Percentiles rank a stretch among this genome's conserved stretches.
Conservation (phyloP, 2,329 filamentous ascomycete species). For the Trichoderma endophyticum region DNA sequence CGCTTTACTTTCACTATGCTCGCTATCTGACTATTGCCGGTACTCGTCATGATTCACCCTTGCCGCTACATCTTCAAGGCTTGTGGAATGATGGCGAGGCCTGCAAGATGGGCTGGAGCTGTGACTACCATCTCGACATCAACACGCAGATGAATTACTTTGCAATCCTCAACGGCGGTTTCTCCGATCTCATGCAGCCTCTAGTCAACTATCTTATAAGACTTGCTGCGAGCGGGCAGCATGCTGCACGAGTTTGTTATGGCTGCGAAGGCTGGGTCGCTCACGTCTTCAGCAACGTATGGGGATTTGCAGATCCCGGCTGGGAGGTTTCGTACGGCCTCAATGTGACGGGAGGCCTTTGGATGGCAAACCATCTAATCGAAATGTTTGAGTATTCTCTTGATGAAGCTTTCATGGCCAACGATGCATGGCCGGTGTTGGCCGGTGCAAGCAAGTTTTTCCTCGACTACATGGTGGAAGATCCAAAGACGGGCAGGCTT, state of each 20-base stretch:
- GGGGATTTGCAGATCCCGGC: constrained; percentile 16
- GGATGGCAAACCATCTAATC: constrained; percentile 14
- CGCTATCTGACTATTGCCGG: constrained; percentile 18
- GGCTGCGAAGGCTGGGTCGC: constrained; percentile 16
- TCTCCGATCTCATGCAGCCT: constrained; percentile 13
- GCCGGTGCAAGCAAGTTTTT: constrained; percentile 9
- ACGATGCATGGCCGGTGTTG: background rate
- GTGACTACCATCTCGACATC: constrained; percentile 17
- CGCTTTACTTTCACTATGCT: constrained; percentile 16
- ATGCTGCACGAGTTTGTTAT: constrained; percentile 11
- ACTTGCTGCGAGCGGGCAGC: background rate
- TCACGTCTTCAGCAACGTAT: constrained; percentile 17
- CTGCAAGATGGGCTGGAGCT: constrained; percentile 19
- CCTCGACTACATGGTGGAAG: constrained; percentile 19
- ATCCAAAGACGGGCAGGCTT: constrained; percentile 13
- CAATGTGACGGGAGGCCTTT: constrained; percentile 16
- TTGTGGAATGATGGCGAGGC: constrained; percentile 18
- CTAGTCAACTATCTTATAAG: background rate
- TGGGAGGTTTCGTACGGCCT: constrained; percentile 17
- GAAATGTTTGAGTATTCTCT: constrained; percentile 17
- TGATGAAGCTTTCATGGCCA: background rate
- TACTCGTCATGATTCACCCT: constrained; percentile 11
- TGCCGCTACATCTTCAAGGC: constrained; percentile 15
- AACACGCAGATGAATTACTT: constrained; percentile 20
- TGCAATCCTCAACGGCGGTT: constrained; percentile 1